Evolutionary conservation across 2,329 filamentous ascomycete genomes (phyloP), one percentile per base, ranked within the genome.

Genomic region (Pseudogymnoascus sp.): DNA sequence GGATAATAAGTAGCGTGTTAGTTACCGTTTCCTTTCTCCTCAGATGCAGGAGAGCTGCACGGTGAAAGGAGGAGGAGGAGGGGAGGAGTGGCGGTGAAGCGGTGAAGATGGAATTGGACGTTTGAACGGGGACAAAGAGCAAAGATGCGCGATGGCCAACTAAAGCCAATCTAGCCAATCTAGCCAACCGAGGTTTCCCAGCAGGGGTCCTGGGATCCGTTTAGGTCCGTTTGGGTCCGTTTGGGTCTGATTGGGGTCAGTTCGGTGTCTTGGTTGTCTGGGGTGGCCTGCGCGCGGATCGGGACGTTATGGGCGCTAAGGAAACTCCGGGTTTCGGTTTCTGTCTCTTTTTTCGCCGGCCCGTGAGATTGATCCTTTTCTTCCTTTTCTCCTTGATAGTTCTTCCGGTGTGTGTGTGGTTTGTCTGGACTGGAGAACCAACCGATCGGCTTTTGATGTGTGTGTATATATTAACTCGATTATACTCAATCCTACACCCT

Each of bases 251-350:
- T 42, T 42, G 25, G 23, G 42, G 44, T 53, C 23, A 12, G 42
- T 53, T 53, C 23, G 14, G 5, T 23, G 23, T 8, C 21, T 25
- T 23, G 11, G 5, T 18, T 25, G 42, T 28, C 44, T 53, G 44
- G 44, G 44, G 44, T 10, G 44, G 44, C 23, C 44, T 50, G 23
- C 44, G 44, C 44, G 44, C 44, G 44, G 44, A 53, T 53, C 44
- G 44, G 23, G 44, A 53, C 44, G 44, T 53, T 53, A n/a, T 53
- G 44, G 44, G 28, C 44, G 44, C 44, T 53, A 53, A 53, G 44
- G 44, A 53, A 53, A 14, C 44, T 53, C 23, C 23, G 44, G 44
- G 44, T 50, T 23, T 23, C 5, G 25, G 25, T 46, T 31, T 25
- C 14, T 8, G 14, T n/a, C 23, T 16, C 4, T 42, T 42, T 18